Percentiles rank a stretch among this genome's conserved stretches.
phyloP scores from a whole-genome alignment of 2,329 filamentous ascomycete species.

The Aschersonia sp. region DNA sequence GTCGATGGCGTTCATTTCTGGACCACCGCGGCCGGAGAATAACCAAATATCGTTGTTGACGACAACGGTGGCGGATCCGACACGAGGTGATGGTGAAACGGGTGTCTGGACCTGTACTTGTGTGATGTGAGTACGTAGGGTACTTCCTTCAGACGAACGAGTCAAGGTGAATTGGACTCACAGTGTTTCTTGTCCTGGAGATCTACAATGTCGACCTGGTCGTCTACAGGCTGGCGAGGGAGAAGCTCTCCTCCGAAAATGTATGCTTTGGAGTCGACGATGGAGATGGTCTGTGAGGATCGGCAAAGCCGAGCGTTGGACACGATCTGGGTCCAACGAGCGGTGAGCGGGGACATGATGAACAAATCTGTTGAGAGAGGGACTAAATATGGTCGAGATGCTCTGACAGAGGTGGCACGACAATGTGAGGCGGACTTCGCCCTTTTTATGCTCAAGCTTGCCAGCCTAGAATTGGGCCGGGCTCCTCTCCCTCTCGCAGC shows the following conservation, averaged over 20 bases:
- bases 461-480: too few species aligned
- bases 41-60: slow-evolving; percentile 36
- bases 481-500: too few species aligned
- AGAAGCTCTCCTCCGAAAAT: slow-evolving; percentile 38
- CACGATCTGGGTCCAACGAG: slow-evolving; percentile 11
- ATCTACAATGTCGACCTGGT: slow-evolving; percentile 26
- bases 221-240: slow-evolving; percentile 35
- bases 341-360: background rate
- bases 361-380: background rate
- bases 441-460: too few species aligned
- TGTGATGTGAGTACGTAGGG: background rate
- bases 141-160: background rate
- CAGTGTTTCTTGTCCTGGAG: slow-evolving; percentile 6
- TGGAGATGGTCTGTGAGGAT: slow-evolving; percentile 33
- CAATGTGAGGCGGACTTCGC: too few species aligned
- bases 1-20: slow-evolving; percentile 43
- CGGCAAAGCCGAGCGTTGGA: slow-evolving; percentile 23
- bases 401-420: too few species aligned
- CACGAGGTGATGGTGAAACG: slow-evolving; percentile 32
- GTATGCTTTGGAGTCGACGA: slow-evolving; percentile 21
- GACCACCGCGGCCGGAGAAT: slow-evolving; percentile 48
- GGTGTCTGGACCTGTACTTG: slow-evolving; percentile 7
- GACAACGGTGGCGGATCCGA: slow-evolving; percentile 35
- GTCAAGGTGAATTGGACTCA: background rate
- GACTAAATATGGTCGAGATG: too few species aligned